A percentile compares a stretch with the other conserved stretches of the same genome.
Evolutionary conservation across 2,329 filamentous ascomycete genomes (phyloP).

Genomic region (Colletotrichum chrysophilum): DNA sequence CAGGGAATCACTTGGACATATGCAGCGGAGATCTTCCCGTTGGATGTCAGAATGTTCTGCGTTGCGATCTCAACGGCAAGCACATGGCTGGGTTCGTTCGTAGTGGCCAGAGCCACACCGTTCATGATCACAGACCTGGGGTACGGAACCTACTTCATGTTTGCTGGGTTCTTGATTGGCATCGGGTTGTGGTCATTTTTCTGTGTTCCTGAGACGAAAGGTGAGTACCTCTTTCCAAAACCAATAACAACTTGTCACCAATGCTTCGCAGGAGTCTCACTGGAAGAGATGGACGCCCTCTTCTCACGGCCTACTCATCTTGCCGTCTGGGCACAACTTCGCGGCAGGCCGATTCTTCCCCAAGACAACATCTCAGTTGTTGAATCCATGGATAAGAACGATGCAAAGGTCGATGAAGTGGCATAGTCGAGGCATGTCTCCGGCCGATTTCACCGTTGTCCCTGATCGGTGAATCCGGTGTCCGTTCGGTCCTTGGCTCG

Average conservation of each 20-base stretch:
- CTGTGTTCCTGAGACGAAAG: constrained; percentile 57
- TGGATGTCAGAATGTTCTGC: constrained; percentile 39
- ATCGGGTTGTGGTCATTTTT: constrained; percentile 53
- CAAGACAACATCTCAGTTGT: neutral
- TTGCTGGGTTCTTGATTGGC: constrained; percentile 48
- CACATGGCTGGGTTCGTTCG: constrained; percentile 43
- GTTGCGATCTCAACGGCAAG: constrained; percentile 36
- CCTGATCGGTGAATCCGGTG: neutral
- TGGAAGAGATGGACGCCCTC: constrained; percentile 51
- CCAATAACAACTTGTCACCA: too few relatives aligned
- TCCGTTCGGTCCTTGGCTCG: neutral
- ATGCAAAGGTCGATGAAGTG: neutral
- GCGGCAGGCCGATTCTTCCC: neutral
- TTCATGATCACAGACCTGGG: constrained; percentile 45
- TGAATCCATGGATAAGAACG: neutral
- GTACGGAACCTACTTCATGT: constrained; percentile 60
- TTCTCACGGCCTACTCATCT: constrained; percentile 31
- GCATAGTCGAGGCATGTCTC: neutral
- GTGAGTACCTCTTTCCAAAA: constrained; percentile 13
- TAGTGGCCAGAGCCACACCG: constrained; percentile 41
- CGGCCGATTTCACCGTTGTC: neutral
- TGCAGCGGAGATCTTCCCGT: constrained; percentile 51
- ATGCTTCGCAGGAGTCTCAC: constrained; percentile 37
- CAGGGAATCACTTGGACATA: constrained; percentile 49
- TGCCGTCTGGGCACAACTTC: constrained; percentile 31